Base-by-base conservation (phyloP, 2,329 filamentous ascomycete species). In the Diaporthe ilicicola region DNA sequence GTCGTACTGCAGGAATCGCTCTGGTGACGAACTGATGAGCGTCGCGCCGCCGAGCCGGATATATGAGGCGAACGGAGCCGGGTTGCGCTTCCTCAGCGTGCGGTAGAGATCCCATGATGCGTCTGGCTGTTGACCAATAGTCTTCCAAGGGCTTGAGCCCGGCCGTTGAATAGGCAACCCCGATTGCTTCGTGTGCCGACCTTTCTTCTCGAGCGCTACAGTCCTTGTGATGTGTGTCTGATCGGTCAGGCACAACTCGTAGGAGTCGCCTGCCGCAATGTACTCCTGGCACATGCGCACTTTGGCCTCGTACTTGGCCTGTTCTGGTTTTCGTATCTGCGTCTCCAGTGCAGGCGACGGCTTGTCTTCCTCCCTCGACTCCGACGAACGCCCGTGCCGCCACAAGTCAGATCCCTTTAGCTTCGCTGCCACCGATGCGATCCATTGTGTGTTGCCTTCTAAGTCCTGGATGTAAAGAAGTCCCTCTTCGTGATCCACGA, bases 41-140 rank as follows among this genome's bases (percentile, higher is more conserved):
- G 93, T 94, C 4, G 89, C 88, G 39, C 83, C 81, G 3, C 89
- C 89, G 19, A 98, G 87, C 13, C 89, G 90, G 70, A 97, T 84
- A 78, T 93, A 97, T 0, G 94, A 94, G 29, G 93, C 93, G 81
- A 97, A 97, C 0, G 94, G 93, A 0, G 94, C 93, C 0, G 94
- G 93, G 72, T 97, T 96, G 55, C 89, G 87, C 4, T 84, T 82
- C 42, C 92, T 89, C 1, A 97, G 87, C 2, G 88, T 85, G 54
- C 88, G 88, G 83, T 95, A 97, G 34, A 97, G 84, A 6, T 87
- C 81, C 93, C 93, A 97, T 0, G 90, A 86, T 62, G 81, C 78
- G 72, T 76, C 66, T 72, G 77, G 50, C 8, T 22, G 53, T 29
- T 24, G 22, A n/a, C n/a, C n/a, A 24, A 19, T 10, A 71, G 59